Percentiles rank a stretch among this genome's conserved stretches.
phyloP scores from a whole-genome alignment of 2,329 filamentous ascomycete genomes.

The Pochonia chlamydosporia region DNA sequence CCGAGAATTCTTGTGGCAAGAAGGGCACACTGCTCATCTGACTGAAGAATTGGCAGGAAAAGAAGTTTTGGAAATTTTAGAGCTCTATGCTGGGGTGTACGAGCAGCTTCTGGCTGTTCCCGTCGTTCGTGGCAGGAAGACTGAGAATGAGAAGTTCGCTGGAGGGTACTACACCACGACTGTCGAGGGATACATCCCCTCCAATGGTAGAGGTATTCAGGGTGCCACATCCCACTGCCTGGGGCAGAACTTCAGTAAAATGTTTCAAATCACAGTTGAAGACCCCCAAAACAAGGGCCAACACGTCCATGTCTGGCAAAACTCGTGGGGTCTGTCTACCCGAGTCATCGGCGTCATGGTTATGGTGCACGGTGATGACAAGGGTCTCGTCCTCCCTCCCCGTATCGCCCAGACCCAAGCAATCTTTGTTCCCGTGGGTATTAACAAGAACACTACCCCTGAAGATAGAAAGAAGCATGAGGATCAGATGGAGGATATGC shows the following conservation, averaged over 20 bases:
- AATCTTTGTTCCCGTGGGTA: slow-evolving; percentile 85
- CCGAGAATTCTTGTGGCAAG: slow-evolving; percentile 96
- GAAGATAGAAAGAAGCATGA: slow-evolving; percentile 75
- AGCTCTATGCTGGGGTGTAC: slow-evolving; percentile 88
- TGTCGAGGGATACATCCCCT: slow-evolving; percentile 92
- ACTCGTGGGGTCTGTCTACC: slow-evolving; percentile 97
- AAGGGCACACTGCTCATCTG: slow-evolving; percentile 86
- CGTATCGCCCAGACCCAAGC: slow-evolving; percentile 81
- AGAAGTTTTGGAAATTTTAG: slow-evolving; percentile 89
- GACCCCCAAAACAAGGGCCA: slow-evolving; percentile 78
- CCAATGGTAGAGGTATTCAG: slow-evolving; percentile 94
- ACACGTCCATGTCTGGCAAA: slow-evolving; percentile 90
- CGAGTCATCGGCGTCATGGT: slow-evolving; percentile 98
- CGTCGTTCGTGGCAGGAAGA: slow-evolving; percentile 90
- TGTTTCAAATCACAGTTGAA: slow-evolving; percentile 98
- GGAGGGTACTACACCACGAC: slow-evolving; percentile 96
- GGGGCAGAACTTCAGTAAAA: slow-evolving; percentile 97
- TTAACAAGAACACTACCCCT: slow-evolving; percentile 79
- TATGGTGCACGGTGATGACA: slow-evolving; percentile 95
- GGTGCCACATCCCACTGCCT: slow-evolving; percentile 91
- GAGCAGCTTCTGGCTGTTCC: slow-evolving; percentile 91
- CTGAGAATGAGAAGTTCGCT: slow-evolving; percentile 96
- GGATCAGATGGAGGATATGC: slow-evolving; percentile 68
- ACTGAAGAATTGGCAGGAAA: slow-evolving; percentile 74
- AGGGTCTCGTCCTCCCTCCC: slow-evolving; percentile 88